Evolutionary conservation across 176 grass and related monocot species (phyloP).

Genomic region (Saccharum officinarum): DNA sequence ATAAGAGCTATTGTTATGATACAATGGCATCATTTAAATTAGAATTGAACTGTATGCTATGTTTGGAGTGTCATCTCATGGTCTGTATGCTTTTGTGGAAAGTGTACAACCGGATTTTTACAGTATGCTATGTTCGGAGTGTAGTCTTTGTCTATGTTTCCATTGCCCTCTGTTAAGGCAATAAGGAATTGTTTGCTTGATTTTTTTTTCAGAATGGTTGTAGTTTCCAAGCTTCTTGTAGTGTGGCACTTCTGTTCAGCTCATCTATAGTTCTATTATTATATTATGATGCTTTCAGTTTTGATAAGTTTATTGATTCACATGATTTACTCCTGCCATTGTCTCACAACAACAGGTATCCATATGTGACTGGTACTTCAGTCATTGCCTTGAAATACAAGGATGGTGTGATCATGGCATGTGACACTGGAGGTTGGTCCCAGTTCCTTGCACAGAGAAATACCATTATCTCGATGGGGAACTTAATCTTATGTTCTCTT

Average conservation of each 20-base stretch:
- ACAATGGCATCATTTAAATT: not conserved
- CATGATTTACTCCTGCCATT: constrained; percentile 16
- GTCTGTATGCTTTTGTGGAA: not conserved
- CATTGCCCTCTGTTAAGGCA: not conserved
- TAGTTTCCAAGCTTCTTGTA: not conserved
- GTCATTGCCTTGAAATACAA: constrained; percentile 98
- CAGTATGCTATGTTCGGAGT: not conserved
- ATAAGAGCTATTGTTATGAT: not conserved
- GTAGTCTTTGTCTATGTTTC: not conserved
- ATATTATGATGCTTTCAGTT: not conserved
- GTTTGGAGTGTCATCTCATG: not conserved
- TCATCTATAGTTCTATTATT: not conserved
- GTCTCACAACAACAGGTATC: constrained; percentile 63
- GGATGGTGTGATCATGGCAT: constrained; percentile 92
- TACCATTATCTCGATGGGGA: not conserved
- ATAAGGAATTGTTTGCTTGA: not conserved
- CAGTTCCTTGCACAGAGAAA: not conserved
- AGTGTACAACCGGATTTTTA: not conserved
- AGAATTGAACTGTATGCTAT: not conserved
- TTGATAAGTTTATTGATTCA: not conserved
- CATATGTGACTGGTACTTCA: constrained; percentile 95
- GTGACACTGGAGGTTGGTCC: constrained; percentile 79
- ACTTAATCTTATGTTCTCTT: constrained; percentile 26
- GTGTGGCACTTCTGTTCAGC: not conserved
- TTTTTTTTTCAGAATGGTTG: not conserved